Evolutionary conservation across 108 stramenopile genomes (phyloP).

Genomic region (Cyclotella baltica): DNA sequence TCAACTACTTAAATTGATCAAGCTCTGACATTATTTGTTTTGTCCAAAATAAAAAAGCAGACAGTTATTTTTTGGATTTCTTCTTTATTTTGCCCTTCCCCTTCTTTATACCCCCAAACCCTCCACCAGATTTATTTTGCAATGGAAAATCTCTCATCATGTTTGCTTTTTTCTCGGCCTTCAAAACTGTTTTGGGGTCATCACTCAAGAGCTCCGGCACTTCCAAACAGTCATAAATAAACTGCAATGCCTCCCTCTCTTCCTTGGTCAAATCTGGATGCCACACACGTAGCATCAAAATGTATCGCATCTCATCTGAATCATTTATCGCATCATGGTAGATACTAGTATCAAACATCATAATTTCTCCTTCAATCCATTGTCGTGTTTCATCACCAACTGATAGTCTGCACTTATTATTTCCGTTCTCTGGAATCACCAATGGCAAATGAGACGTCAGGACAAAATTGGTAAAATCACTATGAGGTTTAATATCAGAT

Average conservation of each 20-base stretch:
- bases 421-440: constrained; percentile 82
- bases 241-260: constrained; percentile 88
- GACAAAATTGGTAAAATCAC: constrained; percentile 92
- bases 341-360: constrained; percentile 88
- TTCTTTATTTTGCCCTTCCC: constrained; percentile 26
- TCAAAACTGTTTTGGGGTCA: constrained; percentile 52
- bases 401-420: constrained; percentile 78
- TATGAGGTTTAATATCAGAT: constrained; percentile 66
- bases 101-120: constrained; percentile 32
- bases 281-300: constrained; percentile 92
- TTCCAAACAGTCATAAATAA: constrained; percentile 87
- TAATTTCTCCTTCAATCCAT: constrained; percentile 86
- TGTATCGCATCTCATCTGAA: constrained; percentile 80
- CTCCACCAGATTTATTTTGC: constrained; percentile 29
- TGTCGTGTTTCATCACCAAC: constrained; percentile 81
- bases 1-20: too few species aligned
- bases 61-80: constrained; percentile 29
- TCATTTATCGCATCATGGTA: constrained; percentile 93
- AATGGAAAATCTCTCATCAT: constrained; percentile 67
- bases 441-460: constrained; percentile 89
- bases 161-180: constrained; percentile 60
- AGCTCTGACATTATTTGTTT: too few species aligned
- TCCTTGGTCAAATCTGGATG: constrained; percentile 88
- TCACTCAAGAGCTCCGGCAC: constrained; percentile 69
- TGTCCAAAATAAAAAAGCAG: too few species aligned